Conservation (phyloP, 352 stramenopile genomes). For the Phytophthora sojae region DNA sequence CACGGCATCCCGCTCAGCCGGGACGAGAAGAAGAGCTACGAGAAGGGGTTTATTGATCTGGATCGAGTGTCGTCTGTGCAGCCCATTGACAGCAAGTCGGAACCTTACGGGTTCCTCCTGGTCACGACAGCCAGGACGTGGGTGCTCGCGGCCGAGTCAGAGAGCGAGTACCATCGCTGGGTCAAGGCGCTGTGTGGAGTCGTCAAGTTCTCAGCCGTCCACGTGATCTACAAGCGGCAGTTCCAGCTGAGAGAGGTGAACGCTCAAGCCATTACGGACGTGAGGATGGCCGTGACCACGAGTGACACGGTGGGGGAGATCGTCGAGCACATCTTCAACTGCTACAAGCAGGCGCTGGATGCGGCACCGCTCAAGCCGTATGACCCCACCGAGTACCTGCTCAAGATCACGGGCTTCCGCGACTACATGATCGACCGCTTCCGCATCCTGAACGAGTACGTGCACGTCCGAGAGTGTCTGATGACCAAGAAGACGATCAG, state of each 20-base stretch:
- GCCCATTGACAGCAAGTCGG: constrained; percentile 61
- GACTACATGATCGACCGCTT: constrained; percentile 89
- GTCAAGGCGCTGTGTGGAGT: constrained; percentile 80
- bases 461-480: constrained; percentile 87
- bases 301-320: constrained; percentile 88
- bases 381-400: constrained; percentile 80
- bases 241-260: constrained; percentile 89
- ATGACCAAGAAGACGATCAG: constrained; percentile 89
- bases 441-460: constrained; percentile 89
- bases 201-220: constrained; percentile 83
- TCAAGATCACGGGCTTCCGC: constrained; percentile 88
- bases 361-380: constrained; percentile 79
- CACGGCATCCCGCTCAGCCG: constrained; percentile 65
- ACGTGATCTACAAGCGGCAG: constrained; percentile 86
- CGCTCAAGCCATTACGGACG: constrained; percentile 82
- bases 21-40: constrained; percentile 75
- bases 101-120: constrained; percentile 74
- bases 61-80: constrained; percentile 79
- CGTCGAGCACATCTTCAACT: constrained; percentile 91
- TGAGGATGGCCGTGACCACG: constrained; percentile 85
- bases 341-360: constrained; percentile 84
- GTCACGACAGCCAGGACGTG: constrained; percentile 79
- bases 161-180: constrained; percentile 81
- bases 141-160: constrained; percentile 72
- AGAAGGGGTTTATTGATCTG: constrained; percentile 72